phyloP scores from a whole-genome alignment of 2,329 filamentous ascomycete species.

The Aureobasidium uvarum region DNA sequence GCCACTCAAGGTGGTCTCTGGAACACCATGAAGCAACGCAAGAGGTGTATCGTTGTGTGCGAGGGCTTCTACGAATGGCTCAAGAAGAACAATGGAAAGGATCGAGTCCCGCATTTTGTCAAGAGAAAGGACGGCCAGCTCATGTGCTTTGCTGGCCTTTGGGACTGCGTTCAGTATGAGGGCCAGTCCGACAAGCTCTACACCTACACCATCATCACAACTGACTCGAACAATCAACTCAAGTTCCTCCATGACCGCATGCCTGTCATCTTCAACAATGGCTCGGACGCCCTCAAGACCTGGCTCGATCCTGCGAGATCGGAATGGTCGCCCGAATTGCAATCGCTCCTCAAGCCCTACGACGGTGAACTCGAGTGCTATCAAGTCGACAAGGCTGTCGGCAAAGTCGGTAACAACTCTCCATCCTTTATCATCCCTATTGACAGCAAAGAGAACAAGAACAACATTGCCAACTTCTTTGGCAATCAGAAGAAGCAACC shows the following conservation, averaged over 20 bases:
- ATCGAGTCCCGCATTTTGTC: conserved; percentile 81
- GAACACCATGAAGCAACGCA: conserved; percentile 84
- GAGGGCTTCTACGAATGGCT: conserved; percentile 98
- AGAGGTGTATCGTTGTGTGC: conserved; percentile 82
- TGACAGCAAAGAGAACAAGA: conserved; percentile 82
- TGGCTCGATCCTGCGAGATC: conserved; percentile 75
- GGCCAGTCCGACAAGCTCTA: conserved; percentile 68
- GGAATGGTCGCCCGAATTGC: conserved; percentile 76
- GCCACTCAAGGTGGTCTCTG: conserved; percentile 77
- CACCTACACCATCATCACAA: conserved; percentile 94
- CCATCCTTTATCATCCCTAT: conserved; percentile 79
- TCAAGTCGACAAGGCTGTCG: conserved; percentile 81
- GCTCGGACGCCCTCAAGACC: conserved; percentile 63
- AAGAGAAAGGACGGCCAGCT: conserved; percentile 77
- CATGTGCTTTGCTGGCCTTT: conserved; percentile 88
- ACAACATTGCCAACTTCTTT: conserved; percentile 94
- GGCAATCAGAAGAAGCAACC: conserved; percentile 53
- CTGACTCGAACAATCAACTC: conserved; percentile 76
- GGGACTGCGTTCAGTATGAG: conserved; percentile 83
- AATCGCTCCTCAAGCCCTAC: conserved; percentile 75
- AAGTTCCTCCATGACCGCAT: conserved; percentile 90
- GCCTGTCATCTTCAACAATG: conserved; percentile 85
- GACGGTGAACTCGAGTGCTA: conserved; percentile 78
- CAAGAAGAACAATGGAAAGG: conserved; percentile 70
- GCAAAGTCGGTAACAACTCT: conserved; percentile 91